Evolutionary conservation across 768 basidiomycete genomes (phyloP), one percentile per base, ranked within the genome.

Genomic region (Mycena sanguinolenta): DNA sequence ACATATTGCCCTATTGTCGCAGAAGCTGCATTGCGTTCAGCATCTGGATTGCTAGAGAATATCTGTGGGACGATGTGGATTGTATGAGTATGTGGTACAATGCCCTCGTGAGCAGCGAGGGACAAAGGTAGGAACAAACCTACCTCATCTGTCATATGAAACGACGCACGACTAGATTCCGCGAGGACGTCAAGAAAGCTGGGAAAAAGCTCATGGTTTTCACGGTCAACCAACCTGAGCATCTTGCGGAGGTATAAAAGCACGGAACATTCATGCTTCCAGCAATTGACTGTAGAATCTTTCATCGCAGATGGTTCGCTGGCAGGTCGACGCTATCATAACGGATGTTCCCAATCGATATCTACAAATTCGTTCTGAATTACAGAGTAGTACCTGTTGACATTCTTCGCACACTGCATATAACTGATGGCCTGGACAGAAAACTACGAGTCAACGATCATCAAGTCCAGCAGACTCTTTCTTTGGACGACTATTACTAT

Each of bases 191-290:
- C 81, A 84, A 84, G 70, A 79, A 76, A 34, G 84, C 86, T 0
- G 87, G 87, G 12, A 92, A 92, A 80, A 81, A 82, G 75, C 75
- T 94, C 16, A 88, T 91, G 82, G 90, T 90, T 16, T 93, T 91
- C 92, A 94, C 93, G 0, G 92, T 94, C 57, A 94, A 94, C 73
- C 82, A 86, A 46, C 84, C 84, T 10, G 86, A 84, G 59, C 86
- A 90, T 72, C 87, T 90, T 87, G 85, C 88, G 77, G 88, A 90
- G 82, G 89, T 88, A 25, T 21, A 39, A 23, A 17, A 6, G 25
- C 13, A 39, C n/a, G 19, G 49, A 50, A 25, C 49, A n/a, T 19
- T n/a, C n/a, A n/a, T n/a, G n/a, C 30, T 27, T 32, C 30, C 21
- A 27, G 38, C 14, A 44, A 30, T 59, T 28, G 4, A 30, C 17